Evolutionary conservation across 1,284 basidiomycete genomes (phyloP).

Genomic region (Spongispora temasekensis): DNA sequence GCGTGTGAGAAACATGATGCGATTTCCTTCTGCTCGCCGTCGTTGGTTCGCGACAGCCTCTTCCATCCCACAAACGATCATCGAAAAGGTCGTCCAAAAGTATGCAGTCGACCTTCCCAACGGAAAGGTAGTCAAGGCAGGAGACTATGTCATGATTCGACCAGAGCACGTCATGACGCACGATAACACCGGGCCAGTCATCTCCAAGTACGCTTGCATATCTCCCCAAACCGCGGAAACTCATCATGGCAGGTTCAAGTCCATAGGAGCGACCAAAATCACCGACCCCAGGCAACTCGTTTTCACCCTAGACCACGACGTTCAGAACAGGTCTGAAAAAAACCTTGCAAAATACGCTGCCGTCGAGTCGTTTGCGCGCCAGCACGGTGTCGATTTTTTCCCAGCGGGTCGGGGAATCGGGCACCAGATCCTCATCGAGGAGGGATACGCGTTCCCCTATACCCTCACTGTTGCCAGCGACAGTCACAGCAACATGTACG

Average conservation of each 20-base stretch:
- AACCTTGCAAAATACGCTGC: constrained; percentile 93
- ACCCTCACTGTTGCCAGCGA: constrained; percentile 95
- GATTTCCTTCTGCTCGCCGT: constrained; percentile 10
- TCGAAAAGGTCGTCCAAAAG: constrained; percentile 98
- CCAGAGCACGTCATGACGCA: constrained; percentile 98
- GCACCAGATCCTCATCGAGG: constrained; percentile 93
- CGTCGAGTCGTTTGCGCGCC: constrained; percentile 90
- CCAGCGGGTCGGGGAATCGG: constrained; percentile 98
- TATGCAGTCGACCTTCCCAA: constrained; percentile 88
- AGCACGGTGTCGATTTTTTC: constrained; percentile 92
- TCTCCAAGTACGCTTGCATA: constrained; percentile 74
- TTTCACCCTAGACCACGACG: constrained; percentile 98
- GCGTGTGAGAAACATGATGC: too few species aligned
- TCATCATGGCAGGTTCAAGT: constrained; percentile 73
- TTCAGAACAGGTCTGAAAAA: constrained; percentile 94
- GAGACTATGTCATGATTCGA: constrained; percentile 99
- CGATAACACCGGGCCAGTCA: constrained; percentile 98
- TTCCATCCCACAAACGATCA: constrained; percentile 78
- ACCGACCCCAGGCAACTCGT: constrained; percentile 85
- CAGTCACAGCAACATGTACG: constrained; percentile 99
- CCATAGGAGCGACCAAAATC: constrained; percentile 89
- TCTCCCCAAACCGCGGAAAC: background rate
- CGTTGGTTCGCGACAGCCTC: constrained; percentile 42
- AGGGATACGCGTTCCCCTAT: constrained; percentile 94
- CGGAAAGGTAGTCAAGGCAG: constrained; percentile 82